phyloP scores from a whole-genome alignment of 148 eudicot genomes.

The Vaccinium vitisidaea region DNA sequence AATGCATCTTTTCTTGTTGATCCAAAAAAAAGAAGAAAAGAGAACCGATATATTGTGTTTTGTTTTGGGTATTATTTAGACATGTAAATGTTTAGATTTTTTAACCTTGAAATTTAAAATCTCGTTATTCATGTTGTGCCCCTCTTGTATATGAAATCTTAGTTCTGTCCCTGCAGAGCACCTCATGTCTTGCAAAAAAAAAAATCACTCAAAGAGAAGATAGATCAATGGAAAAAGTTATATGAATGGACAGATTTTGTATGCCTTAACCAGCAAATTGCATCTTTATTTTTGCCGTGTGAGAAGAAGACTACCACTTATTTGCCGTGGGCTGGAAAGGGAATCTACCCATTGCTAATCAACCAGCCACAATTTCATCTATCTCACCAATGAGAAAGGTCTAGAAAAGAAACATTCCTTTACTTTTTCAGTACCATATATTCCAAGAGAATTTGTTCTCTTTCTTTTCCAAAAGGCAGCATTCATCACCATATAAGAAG shows the following conservation, averaged over 20 bases:
- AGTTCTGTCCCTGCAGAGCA: too few relatives aligned
- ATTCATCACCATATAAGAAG: constrained; percentile 26
- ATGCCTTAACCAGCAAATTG: not conserved
- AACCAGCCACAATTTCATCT: not conserved
- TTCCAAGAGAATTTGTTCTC: constrained; percentile 58
- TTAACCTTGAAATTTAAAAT: too few relatives aligned
- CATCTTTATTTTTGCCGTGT: not conserved
- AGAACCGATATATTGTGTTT: too few relatives aligned
- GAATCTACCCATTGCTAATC: constrained; percentile 13
- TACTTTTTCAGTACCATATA: constrained; percentile 30
- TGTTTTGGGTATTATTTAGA: too few relatives aligned
- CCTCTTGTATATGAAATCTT: too few relatives aligned
- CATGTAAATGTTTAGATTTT: too few relatives aligned
- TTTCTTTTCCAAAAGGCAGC: constrained; percentile 14
- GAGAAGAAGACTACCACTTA: constrained; percentile 10
- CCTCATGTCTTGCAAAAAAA: not conserved
- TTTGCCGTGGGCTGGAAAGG: constrained; percentile 7
- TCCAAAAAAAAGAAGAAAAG: too few relatives aligned
- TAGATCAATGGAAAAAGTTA: not conserved
- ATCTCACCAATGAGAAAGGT: constrained; percentile 9
- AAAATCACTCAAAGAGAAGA: not conserved
- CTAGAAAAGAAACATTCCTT: constrained; percentile 37
- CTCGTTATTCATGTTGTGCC: too few relatives aligned
- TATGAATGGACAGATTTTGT: not conserved
- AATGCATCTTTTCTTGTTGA: too few relatives aligned